phyloP scores from a whole-genome alignment of 139 green algal genomes.

The Tetraselmis striata region DNA sequence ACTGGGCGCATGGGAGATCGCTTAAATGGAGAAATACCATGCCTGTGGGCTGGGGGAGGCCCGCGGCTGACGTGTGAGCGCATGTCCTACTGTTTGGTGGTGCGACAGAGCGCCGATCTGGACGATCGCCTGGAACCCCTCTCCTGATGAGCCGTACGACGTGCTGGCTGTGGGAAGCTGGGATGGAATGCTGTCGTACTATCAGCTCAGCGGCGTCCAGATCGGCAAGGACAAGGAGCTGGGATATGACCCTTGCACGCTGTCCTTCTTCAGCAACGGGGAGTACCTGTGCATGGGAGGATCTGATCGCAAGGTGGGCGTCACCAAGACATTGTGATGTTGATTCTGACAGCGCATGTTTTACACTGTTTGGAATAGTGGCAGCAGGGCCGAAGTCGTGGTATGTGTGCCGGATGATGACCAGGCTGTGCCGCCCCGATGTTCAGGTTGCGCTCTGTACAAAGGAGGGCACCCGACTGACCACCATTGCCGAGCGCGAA shows the following conservation, averaged over 20 bases:
- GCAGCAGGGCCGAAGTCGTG: no score
- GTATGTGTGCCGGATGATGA: no score
- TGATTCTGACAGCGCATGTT: slow-evolving; percentile 2
- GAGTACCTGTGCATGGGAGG: slow-evolving; percentile 60
- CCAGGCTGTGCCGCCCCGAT: no score
- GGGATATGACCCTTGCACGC: slow-evolving; percentile 46
- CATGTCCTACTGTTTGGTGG: no score
- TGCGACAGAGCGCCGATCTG: background rate
- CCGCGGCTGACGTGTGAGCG: no score
- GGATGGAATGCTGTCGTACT: slow-evolving; percentile 66
- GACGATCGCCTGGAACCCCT: background rate
- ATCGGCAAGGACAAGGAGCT: slow-evolving; percentile 52
- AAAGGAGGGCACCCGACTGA: slow-evolving; percentile 55
- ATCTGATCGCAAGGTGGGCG: slow-evolving; percentile 36
- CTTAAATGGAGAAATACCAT: no score
- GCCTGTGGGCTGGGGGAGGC: no score
- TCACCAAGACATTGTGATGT: background rate
- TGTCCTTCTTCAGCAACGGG: slow-evolving; percentile 50
- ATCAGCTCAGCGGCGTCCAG: slow-evolving; percentile 52
- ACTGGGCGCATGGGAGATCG: no score
- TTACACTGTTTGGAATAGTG: slow-evolving; percentile 15
- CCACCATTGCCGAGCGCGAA: slow-evolving; percentile 42
- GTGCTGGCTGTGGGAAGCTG: slow-evolving; percentile 61
- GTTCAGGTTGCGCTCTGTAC: slow-evolving; percentile 56
- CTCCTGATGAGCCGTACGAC: slow-evolving; percentile 12